phyloP scores from a whole-genome alignment of 805 yeast genomes.

The Tetrapisispora nanseiensis region DNA sequence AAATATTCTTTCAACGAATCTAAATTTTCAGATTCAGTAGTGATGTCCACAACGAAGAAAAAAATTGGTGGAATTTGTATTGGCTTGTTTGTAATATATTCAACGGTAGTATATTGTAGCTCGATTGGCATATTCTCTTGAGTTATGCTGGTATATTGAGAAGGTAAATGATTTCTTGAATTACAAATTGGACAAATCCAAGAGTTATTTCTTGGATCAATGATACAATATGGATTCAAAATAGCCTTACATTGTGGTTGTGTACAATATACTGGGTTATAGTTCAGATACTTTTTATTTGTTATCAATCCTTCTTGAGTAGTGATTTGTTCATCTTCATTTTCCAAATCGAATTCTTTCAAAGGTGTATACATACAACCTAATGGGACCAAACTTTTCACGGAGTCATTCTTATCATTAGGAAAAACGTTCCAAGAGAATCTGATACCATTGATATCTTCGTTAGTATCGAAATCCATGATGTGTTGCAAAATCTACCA shows the following conservation, averaged over 20 bases:
- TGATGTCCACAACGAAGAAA: slow-evolving; percentile 75
- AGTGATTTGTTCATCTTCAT: slow-evolving; percentile 17
- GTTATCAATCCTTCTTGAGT: background rate
- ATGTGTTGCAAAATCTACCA: background rate
- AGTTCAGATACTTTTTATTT: slow-evolving; percentile 42
- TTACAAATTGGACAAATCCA: slow-evolving; percentile 87
- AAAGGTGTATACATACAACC: slow-evolving; percentile 95
- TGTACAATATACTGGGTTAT: slow-evolving; percentile 80
- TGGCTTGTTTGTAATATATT: slow-evolving; percentile 74
- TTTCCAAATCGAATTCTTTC: slow-evolving; percentile 63
- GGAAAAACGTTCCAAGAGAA: slow-evolving; percentile 84
- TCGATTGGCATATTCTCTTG: slow-evolving; percentile 76
- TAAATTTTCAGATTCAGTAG: slow-evolving; percentile 83
- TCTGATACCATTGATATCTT: slow-evolving; percentile 66
- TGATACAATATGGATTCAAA: slow-evolving; percentile 76
- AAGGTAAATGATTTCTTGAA: slow-evolving; percentile 69
- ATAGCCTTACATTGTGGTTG: slow-evolving; percentile 70
- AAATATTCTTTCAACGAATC: slow-evolving; percentile 75
- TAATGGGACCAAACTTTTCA: slow-evolving; percentile 85
- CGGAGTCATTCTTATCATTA: slow-evolving; percentile 77
- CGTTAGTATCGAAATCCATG: slow-evolving; percentile 48
- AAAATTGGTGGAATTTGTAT: slow-evolving; percentile 79
- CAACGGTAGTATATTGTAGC: slow-evolving; percentile 67
- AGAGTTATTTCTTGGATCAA: slow-evolving; percentile 61
- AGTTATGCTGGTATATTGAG: slow-evolving; percentile 67